Evolutionary conservation across 106 monocot species (phyloP).

Genomic region (Chionographis japonica): DNA sequence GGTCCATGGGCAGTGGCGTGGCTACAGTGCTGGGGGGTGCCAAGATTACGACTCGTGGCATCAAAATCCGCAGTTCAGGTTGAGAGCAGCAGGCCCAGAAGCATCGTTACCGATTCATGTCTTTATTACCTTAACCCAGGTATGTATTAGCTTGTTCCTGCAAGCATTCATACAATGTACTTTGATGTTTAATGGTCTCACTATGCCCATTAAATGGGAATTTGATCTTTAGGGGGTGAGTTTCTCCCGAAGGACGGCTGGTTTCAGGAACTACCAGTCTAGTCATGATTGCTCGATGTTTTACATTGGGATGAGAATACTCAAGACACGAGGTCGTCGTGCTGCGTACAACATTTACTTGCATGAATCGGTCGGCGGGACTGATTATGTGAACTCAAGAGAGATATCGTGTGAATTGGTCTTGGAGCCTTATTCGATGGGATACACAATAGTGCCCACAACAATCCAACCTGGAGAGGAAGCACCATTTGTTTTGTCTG

Average conservation of each 20-base stretch:
- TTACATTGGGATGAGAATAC: conserved; percentile 96
- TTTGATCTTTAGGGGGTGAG: conserved; percentile 72
- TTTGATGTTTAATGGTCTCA: not conserved
- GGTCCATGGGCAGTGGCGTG: conserved; percentile 93
- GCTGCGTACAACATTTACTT: conserved; percentile 97
- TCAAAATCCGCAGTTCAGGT: conserved; percentile 92
- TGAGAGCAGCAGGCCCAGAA: conserved; percentile 65
- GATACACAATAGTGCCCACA: conserved; percentile 95
- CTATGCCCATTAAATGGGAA: not conserved
- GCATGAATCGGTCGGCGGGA: conserved; percentile 97
- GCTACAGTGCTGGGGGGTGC: conserved; percentile 95
- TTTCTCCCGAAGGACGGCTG: conserved; percentile 75
- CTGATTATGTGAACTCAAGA: conserved; percentile 99
- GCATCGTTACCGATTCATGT: conserved; percentile 80
- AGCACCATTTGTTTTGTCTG: conserved; percentile 95
- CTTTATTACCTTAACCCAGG: conserved; percentile 97
- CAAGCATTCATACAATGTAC: not conserved
- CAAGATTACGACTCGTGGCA: conserved; percentile 99
- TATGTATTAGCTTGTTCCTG: conserved; percentile 8
- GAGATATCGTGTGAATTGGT: conserved; percentile 96
- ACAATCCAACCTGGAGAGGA: conserved; percentile 99
- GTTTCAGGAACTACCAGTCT: conserved; percentile 89
- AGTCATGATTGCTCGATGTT: conserved; percentile 89
- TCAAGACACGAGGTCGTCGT: conserved; percentile 85
- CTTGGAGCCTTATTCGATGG: conserved; percentile 86